Evolutionary conservation across 1,284 basidiomycete genomes (phyloP).

Genomic region (Coriolopsis trogii): DNA sequence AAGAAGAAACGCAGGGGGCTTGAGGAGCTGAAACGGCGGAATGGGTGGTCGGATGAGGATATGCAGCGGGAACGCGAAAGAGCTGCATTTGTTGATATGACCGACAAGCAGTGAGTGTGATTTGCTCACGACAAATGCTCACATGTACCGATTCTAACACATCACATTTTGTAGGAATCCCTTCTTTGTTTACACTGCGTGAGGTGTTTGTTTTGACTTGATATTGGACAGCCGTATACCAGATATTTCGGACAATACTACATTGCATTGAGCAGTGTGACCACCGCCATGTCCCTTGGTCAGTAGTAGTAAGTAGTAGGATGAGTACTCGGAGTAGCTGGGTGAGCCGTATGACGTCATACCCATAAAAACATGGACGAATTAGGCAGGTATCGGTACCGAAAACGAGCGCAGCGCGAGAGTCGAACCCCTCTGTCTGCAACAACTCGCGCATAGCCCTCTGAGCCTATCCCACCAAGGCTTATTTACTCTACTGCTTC

Average conservation of each 20-base stretch:
- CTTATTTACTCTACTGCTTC: too few relatives aligned
- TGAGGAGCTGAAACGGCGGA: constrained; percentile 45
- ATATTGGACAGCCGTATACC: neutral
- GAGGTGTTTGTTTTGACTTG: constrained; percentile 7
- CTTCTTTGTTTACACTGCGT: constrained; percentile 53
- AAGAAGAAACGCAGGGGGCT: constrained; percentile 47
- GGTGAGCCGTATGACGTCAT: constrained; percentile 23
- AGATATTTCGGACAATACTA: neutral
- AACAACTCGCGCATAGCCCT: neutral
- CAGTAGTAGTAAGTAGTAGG: too few relatives aligned
- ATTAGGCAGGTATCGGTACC: constrained; percentile 3
- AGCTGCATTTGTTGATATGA: constrained; percentile 65
- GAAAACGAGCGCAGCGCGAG: too few relatives aligned
- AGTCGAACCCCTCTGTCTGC: neutral
- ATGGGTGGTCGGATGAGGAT: constrained; percentile 60
- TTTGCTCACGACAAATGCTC: neutral
- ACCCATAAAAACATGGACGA: neutral
- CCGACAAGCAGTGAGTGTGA: constrained; percentile 44
- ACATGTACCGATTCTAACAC: neutral
- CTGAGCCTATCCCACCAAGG: neutral
- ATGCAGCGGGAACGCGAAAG: constrained; percentile 57
- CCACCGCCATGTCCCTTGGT: too few relatives aligned
- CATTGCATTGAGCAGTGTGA: too few relatives aligned
- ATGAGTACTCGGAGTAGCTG: too few relatives aligned
- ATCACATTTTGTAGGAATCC: constrained; percentile 31